Evolutionary conservation across 768 basidiomycete genomes (phyloP).

Genomic region (Lactarius evosmus): DNA sequence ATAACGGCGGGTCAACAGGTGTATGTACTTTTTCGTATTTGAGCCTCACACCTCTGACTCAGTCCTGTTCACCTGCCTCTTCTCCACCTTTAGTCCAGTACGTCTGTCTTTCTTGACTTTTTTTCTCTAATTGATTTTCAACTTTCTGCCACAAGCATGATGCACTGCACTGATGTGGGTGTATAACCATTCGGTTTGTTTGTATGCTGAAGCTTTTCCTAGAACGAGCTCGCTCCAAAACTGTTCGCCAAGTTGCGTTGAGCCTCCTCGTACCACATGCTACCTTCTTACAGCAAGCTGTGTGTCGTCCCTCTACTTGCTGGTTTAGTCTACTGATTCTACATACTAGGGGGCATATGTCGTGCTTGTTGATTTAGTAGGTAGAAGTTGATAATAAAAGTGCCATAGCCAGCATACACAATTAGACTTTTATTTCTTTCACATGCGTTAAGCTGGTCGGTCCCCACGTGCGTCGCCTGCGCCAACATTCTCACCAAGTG

Average conservation of each 20-base stretch:
- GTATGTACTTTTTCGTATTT: slow-evolving; percentile 28
- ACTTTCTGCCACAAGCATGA: slow-evolving; percentile 52
- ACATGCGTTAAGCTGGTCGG: no score
- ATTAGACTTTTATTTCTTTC: slow-evolving; percentile 10
- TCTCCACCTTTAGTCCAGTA: slow-evolving; percentile 58
- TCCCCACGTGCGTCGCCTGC: neutral
- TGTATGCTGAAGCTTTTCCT: slow-evolving; percentile 19
- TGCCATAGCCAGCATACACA: neutral
- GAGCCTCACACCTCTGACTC: slow-evolving; percentile 6
- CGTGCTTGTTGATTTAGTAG: slow-evolving; percentile 1
- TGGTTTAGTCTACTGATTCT: neutral
- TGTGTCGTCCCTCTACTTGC: neutral
- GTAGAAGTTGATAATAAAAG: slow-evolving; percentile 8
- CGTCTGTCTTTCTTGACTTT: slow-evolving; percentile 34
- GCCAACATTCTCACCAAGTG: no score
- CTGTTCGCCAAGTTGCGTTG: slow-evolving; percentile 75
- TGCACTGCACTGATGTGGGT: slow-evolving; percentile 86
- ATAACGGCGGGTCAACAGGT: slow-evolving; percentile 10
- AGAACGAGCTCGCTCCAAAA: slow-evolving; percentile 68
- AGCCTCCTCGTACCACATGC: neutral
- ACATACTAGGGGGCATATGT: neutral
- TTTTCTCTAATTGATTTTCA: slow-evolving; percentile 17
- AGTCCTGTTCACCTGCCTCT: neutral
- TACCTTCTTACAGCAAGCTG: neutral
- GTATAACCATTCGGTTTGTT: slow-evolving; percentile 32